Evolutionary conservation across 208 protist species (phyloP).

Genomic region (Acanthamoeba rhysodes): DNA sequence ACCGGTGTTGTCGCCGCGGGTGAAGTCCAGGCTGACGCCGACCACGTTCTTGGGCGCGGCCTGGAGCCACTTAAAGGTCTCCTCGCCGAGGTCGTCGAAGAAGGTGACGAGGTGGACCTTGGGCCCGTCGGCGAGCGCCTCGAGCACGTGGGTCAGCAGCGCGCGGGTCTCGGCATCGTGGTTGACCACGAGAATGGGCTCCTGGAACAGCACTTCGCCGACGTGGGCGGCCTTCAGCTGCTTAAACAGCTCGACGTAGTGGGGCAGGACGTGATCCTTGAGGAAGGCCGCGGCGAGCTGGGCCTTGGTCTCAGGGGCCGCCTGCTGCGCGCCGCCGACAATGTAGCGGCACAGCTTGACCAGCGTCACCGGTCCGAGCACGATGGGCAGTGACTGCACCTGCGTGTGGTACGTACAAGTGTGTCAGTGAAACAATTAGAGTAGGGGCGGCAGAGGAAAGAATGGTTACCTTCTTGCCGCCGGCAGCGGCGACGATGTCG

Average conservation of each 20-base stretch:
- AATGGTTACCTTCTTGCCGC: conserved; percentile 12
- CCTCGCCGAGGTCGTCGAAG: conserved; percentile 91
- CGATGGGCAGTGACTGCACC: conserved; percentile 87
- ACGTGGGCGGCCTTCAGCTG: conserved; percentile 87
- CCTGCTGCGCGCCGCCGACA: not conserved
- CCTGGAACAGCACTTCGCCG: conserved; percentile 93
- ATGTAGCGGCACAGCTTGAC: conserved; percentile 87
- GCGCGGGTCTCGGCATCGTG: conserved; percentile 84
- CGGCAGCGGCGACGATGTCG: conserved; percentile 80
- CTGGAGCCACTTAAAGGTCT: conserved; percentile 80
- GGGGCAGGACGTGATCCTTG: conserved; percentile 85
- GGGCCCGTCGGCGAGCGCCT: not conserved
- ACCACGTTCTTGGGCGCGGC: conserved; percentile 88
- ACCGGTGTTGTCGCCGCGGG: conserved; percentile 79
- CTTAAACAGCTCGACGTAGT: conserved; percentile 91
- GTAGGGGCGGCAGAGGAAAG: not conserved
- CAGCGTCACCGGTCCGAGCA: conserved; percentile 93
- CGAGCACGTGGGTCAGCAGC: conserved; percentile 75
- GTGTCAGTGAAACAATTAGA: conserved; percentile 23
- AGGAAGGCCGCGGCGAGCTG: conserved; percentile 36
- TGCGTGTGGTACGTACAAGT: not conserved
- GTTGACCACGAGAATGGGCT: conserved; percentile 90
- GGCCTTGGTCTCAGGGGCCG: not conserved
- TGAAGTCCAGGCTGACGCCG: conserved; percentile 92
- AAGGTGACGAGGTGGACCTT: conserved; percentile 91